These are phyloP conservation scores for Grosmannia penicillata DNA, from an alignment of 2,329 filamentous ascomycete species.

Conservation along the genomic window DNA sequence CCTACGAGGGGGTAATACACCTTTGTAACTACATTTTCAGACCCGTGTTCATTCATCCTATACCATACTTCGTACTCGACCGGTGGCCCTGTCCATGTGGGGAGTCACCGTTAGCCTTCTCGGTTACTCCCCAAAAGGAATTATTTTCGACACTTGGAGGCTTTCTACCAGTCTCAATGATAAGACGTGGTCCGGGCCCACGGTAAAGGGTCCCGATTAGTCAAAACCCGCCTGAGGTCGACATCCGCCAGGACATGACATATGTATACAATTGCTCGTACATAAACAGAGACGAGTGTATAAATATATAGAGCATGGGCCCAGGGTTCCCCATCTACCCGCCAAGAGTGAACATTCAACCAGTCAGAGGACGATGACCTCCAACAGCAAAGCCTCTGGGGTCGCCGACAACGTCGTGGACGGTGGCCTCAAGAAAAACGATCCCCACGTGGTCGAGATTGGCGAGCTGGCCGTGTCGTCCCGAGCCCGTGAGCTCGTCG, in stretches of 20 bases:
- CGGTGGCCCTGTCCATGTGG: neutral
- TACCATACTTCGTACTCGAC: too few species aligned
- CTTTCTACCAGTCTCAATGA: too few species aligned
- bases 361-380: neutral
- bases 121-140: neutral
- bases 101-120: neutral
- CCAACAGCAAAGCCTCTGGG: too few species aligned
- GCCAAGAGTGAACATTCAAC: neutral
- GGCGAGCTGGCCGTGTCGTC: neutral
- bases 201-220: too few species aligned
- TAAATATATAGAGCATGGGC: neutral
- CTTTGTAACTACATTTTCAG: too few species aligned
- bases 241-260: too few species aligned
- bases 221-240: too few species aligned
- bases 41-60: too few species aligned
- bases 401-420: neutral
- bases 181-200: too few species aligned
- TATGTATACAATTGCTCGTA: too few species aligned
- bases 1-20: too few species aligned
- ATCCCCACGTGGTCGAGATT: neutral
- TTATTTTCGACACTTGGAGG: neutral
- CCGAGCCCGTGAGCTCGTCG: neutral
- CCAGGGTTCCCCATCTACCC: neutral
- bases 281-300: neutral
- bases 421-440: neutral